A percentile compares a stretch with the other conserved stretches of the same genome.
phyloP scores from a whole-genome alignment of 2,329 filamentous ascomycete genomes.

The Fusarium kyushuense region DNA sequence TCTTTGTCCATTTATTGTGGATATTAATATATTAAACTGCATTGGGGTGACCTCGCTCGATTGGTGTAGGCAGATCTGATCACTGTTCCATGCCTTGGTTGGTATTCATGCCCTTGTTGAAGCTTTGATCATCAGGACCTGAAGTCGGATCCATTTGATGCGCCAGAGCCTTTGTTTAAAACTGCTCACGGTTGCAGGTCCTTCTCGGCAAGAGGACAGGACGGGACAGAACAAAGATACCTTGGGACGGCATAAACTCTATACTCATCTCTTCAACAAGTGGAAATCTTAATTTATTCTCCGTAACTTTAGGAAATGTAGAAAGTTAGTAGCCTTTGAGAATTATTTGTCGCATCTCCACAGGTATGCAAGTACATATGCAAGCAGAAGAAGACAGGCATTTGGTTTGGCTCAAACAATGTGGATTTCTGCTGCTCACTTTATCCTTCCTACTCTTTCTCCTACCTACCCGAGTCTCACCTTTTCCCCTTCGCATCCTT shows the following conservation, averaged over 20 bases:
- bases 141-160: slow-evolving; percentile 16
- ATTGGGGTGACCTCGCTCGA: slow-evolving; percentile 11
- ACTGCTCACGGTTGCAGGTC: slow-evolving; percentile 16
- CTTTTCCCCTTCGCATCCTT: background rate
- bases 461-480: slow-evolving; percentile 23
- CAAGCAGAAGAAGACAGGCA: slow-evolving; percentile 6
- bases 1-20: background rate
- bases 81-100: slow-evolving; percentile 7
- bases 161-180: slow-evolving; percentile 19
- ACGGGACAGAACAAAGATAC: background rate
- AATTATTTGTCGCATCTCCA: slow-evolving; percentile 21
- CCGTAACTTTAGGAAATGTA: background rate
- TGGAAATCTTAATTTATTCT: background rate
- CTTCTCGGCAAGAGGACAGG: slow-evolving; percentile 6
- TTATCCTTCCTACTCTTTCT: slow-evolving; percentile 11
- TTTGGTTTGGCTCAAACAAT: slow-evolving; percentile 25
- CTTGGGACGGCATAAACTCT: slow-evolving; percentile 7
- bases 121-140: slow-evolving; percentile 30
- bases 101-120: slow-evolving; percentile 1
- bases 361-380: slow-evolving; percentile 14
- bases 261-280: background rate
- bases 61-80: slow-evolving; percentile 13
- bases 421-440: slow-evolving; percentile 8
- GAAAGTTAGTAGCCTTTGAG: slow-evolving; percentile 23
- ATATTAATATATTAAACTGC: too few relatives aligned